Base-by-base conservation (phyloP, 2,329 filamentous ascomycete species). In the Penicillium capsulatum region DNA sequence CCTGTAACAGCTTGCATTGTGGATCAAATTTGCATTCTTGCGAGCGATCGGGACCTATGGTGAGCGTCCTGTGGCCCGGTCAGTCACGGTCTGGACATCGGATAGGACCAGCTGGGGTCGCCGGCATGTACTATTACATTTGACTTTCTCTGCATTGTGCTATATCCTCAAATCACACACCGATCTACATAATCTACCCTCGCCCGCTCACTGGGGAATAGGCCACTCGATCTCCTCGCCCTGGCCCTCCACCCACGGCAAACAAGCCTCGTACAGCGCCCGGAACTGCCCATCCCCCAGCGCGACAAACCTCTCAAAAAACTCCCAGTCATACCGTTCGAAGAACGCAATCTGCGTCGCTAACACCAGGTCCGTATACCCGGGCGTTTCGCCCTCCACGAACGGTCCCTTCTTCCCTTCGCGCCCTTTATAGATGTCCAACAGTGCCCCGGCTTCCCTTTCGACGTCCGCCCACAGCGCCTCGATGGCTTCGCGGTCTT, bases 151-250 rank as follows among this genome's bases (percentile, higher is more conserved):
- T 51, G 45, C 37, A 54, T 50, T 56, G 50, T 54, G 36, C 50
- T 55, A 54, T 51, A 50, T 54, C 46, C 51, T 44, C 45, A 45
- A 50, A 47, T 50, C 44, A 45, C 47, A 45, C 47, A 26, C n/a
- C 42, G 39, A 36, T 43, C 26, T 36, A 40, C 31, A 35, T 35
- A 36, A 35, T 35, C 38, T 24, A 20, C 40, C 35, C 44, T 41
- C 28, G 44, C 45, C 37, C 38, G 11, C 40, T 22, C 36, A 45
- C 40, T 44, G 31, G 14, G 51, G 41, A 41, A 60, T 32, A 3
- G 53, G 37, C 60, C 61, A 65, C 16, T 60, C 56, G 48, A 55
- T 63, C 28, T 59, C 53, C 33, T 62, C 53, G 0, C 62, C 62
- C 33, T 64, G 59, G 2, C 58, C 61, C 29, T 60, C 48, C 22